Evolutionary conservation across 2,329 filamentous ascomycete genomes (phyloP), one percentile per base, ranked within the genome.

Genomic region (Aspergillus cejpii): DNA sequence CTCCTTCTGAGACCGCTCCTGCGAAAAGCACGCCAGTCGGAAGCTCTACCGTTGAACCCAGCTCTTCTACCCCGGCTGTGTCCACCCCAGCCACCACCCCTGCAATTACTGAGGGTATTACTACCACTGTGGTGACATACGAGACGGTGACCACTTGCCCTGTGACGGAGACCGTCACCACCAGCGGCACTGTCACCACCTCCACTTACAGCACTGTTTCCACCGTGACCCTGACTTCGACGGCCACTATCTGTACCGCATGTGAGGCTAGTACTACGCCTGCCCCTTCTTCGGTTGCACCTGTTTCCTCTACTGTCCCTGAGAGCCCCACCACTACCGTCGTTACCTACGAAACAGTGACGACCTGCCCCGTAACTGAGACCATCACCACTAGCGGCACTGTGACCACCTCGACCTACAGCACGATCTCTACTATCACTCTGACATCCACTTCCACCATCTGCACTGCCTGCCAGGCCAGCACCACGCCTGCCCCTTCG

Each of bases 201-300:
- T 65, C 76, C 15, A 57, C 78, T 41, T 74, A 72, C 48, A 79
- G 75, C 55, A 82, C 79, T 29, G 59, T 80, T 59, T 81, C 77
- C 67, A 78, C 69, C 15, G 58, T 59, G 11, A 60, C 56, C 11
- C 31, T 61, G 38, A 63, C 59, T 8, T 54, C 56, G 6, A 56
- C 58, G 10, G 49, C 56, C 7, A 60, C 60, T 10, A 39, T 62
- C 44, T 58, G 59, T 56, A 47, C 51, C 10, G 24, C 43, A n/a
- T 49, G 48, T 41, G 38, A 55, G 33, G 47, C 41, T 31, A 10
- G 50, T 6, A 37, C 43, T 5, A 47, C 49, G 1, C 47, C 59
- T 5, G 53, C 45, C 27, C 39, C 49, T 14, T 36, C 47, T 5
- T 37, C 50, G n/a, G 43, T 53, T 27, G 34, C 47, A 28, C 38